Percentiles rank a stretch among this genome's conserved stretches.
phyloP scores from a whole-genome alignment of 805 yeast species.

The Yamadazyma tumulicola region DNA sequence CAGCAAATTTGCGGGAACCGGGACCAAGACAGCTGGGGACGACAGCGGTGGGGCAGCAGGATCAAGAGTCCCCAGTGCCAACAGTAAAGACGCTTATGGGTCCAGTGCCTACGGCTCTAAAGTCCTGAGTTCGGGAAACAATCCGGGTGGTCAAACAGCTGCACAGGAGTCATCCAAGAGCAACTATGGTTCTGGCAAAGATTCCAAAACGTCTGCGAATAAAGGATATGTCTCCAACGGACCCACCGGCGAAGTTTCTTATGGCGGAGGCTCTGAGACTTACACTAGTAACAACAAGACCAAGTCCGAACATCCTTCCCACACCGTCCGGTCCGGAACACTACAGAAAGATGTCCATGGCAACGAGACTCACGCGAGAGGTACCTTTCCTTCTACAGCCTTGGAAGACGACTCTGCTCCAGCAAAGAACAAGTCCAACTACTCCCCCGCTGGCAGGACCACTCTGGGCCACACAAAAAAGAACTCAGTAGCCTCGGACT shows the following conservation, averaged over 20 bases:
- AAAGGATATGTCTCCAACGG: slow-evolving; percentile 1
- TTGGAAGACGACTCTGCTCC: slow-evolving; percentile 7
- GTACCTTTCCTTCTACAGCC: too few species aligned
- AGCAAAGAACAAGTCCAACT: slow-evolving; percentile 3
- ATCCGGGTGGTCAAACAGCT: slow-evolving; percentile 11
- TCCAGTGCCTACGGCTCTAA: slow-evolving; percentile 10
- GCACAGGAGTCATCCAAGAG: too few species aligned
- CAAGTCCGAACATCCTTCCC: background rate
- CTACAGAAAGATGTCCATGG: background rate
- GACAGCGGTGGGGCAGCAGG: slow-evolving; percentile 11
- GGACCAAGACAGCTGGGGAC: slow-evolving; percentile 5
- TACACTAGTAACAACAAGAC: slow-evolving; percentile 1
- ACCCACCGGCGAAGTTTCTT: slow-evolving; percentile 8
- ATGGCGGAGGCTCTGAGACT: slow-evolving; percentile 6
- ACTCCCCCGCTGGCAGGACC: slow-evolving; percentile 1
- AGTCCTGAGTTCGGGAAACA: slow-evolving; percentile 11
- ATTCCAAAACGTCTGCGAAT: background rate
- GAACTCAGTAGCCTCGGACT: slow-evolving; percentile 4
- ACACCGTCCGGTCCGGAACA: background rate
- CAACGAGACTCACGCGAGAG: slow-evolving; percentile 2
- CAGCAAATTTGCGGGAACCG: slow-evolving; percentile 17
- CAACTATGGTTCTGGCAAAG: slow-evolving; percentile 6
- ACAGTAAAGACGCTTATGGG: slow-evolving; percentile 7
- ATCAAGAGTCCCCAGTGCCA: slow-evolving; percentile 6
- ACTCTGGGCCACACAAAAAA: slow-evolving; percentile 2